phyloP scores from a whole-genome alignment of 352 stramenopile species.

The Aphanomyces stellatus region DNA sequence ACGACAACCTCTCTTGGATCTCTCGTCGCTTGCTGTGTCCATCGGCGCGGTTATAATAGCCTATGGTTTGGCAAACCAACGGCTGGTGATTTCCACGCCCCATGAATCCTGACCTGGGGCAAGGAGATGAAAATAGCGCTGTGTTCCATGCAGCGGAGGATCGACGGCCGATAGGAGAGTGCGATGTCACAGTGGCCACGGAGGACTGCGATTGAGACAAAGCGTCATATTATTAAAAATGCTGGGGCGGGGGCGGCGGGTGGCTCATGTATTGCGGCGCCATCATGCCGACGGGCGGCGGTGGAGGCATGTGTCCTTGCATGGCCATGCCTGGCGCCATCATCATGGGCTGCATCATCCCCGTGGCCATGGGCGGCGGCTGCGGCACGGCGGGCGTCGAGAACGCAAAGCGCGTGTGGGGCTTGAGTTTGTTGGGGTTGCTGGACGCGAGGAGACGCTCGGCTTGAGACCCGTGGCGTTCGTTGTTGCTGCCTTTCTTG shows the following conservation, averaged over 20 bases:
- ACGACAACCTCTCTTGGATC: no score
- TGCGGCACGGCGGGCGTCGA: conserved; percentile 7
- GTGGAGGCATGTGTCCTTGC: not conserved
- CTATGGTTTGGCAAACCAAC: no score
- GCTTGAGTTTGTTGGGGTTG: conserved; percentile 75
- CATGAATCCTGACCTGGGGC: no score
- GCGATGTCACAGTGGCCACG: no score
- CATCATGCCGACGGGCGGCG: not conserved
- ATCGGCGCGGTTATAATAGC: no score
- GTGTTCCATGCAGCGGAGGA: no score
- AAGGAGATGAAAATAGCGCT: no score
- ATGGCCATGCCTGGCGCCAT: not conserved
- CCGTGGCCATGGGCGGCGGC: not conserved
- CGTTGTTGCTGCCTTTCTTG: conserved; percentile 94
- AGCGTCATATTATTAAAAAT: conserved; percentile 3
- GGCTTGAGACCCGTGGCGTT: conserved; percentile 88
- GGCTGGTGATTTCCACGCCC: no score
- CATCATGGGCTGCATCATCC: conserved; percentile 1
- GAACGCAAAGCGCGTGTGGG: conserved; percentile 71
- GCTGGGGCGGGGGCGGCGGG: conserved; percentile 12
- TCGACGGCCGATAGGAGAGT: no score
- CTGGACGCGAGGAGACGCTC: conserved; percentile 77
- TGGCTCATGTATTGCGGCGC: not conserved
- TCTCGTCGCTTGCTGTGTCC: no score
- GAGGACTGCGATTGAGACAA: no score